Base-by-base conservation (phyloP, 2,329 filamentous ascomycete genomes). In the Sporothrix curviconia region DNA sequence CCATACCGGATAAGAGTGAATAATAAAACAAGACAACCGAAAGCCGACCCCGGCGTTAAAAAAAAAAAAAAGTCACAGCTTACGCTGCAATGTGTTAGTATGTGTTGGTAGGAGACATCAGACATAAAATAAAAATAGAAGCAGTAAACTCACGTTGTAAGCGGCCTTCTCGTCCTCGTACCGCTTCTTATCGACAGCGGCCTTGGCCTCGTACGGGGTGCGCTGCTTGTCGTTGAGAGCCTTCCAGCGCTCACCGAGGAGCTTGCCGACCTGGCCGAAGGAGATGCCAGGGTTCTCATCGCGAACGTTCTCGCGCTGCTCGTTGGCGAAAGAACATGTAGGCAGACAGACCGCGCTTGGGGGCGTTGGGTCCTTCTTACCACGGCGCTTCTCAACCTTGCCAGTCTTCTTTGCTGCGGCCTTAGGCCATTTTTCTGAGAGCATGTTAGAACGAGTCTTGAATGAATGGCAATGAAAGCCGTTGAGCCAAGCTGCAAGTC, bases 261-360 rank as follows among this genome's bases (percentile, higher is more conserved):
- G 82, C 84, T 97, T 97, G 78, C 94, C 94, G 69, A 99, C 92
- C 76, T 97, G 92, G 69, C 90, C 94, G 77, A 99, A 99, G 67
- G 88, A 87, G 78, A 97, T 96, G 68, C 92, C 92, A 39, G 92
- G 92, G 83, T 97, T 97, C 77, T 97, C 92, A 73, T 96, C 91
- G 68, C 94, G 90, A 67, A 99, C 94, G 75, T 94, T 95, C 72
- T 97, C 92, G 68, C 94, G 92, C 79, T 96, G 90, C 78, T 97
- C 94, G 72, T 97, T 97, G 84, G 94, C 94, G n/a, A 74, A 97
- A 99, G 87, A 97, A 97, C 94, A 99, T 99, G 85, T 99, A 99
- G 64, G 94, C 94, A 55, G 94, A 97, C 52, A 99, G 90, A 80
- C 92, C 94, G 77, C 94, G 91, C 91, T 97, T 99, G 74, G 94